Base-by-base conservation (phyloP, 2,329 filamentous ascomycete genomes). In the Tolypocladium tropicale region DNA sequence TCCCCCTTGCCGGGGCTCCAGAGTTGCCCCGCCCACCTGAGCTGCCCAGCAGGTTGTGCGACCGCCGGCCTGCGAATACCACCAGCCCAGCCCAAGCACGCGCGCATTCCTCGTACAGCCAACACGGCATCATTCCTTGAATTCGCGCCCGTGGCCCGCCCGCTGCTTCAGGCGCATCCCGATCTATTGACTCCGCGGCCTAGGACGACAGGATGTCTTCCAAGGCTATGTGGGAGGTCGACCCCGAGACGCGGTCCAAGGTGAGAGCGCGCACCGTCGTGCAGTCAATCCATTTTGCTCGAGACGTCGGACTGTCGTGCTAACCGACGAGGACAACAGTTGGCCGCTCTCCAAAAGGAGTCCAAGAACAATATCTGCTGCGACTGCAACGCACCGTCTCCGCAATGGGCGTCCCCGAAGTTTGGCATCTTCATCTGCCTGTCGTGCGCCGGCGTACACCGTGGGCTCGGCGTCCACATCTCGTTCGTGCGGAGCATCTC, bases 381-480 rank as follows among this genome's bases (percentile, higher is more conserved):
- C 76, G 94, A 99, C 76, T 99, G 94, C 79, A 86, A 86, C 69
- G 93, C 94, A 49, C 93, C 94, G 25, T 95, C 90, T 65, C 94
- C 94, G 60, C 94, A 99, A 87, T 99, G 94, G 94, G 93, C 94
- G 64, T 81, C 91, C 39, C 94, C 94, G 61, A 99, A 99, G 74
- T 95, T 99, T 70, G 93, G 93, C 68, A 90, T 96, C 72, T 99
- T 99, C 78, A 96, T 99, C 80, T 99, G 94, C 74, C 85, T 99
- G 54, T 90, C 88, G 61, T 99, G 94, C 77, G 93, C 92, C 36
- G 94, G 94, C 64, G 89, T 94, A 54, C 94, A 99, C 75, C 88
- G 94, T 60, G 91, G 91, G 3, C 84, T 99, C 33, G 94, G 94
- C 59, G 94, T 99, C 37, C 94, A 99, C 78, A 96, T 99, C 72